A percentile compares a stretch with the other conserved stretches of the same genome.
Conservation (phyloP, 1,139 yeast genomes). For the Geotrichum siamense region DNA sequence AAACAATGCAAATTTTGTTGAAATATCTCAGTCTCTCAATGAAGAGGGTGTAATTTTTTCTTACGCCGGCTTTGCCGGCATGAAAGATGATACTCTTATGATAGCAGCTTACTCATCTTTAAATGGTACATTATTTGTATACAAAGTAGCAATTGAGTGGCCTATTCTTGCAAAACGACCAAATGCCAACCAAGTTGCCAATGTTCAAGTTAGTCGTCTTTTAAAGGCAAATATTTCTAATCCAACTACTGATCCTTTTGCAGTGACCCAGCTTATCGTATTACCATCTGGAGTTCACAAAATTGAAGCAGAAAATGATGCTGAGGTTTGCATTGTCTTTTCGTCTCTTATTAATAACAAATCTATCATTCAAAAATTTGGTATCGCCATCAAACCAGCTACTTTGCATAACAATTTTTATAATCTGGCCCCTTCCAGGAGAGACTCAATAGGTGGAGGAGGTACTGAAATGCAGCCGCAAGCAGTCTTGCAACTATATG, state of each 20-base stretch:
- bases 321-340: slow-evolving; percentile 37
- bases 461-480: slow-evolving; percentile 9
- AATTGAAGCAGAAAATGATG: slow-evolving; percentile 32
- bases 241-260: slow-evolving; percentile 17
- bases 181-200: slow-evolving; percentile 13
- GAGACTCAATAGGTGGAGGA: slow-evolving; percentile 13
- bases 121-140: slow-evolving; percentile 42
- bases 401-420: slow-evolving; percentile 28
- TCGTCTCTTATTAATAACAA: slow-evolving; percentile 20
- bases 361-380: slow-evolving; percentile 24
- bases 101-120: slow-evolving; percentile 44
- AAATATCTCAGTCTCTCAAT: slow-evolving; percentile 26
- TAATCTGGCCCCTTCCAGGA: slow-evolving; percentile 21
- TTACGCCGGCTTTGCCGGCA: slow-evolving; percentile 55
- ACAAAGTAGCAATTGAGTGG: slow-evolving; percentile 52
- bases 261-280: slow-evolving; percentile 29
- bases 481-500: slow-evolving; percentile 9
- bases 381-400: slow-evolving; percentile 31
- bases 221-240: slow-evolving; percentile 14
- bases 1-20: slow-evolving; percentile 28
- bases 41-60: slow-evolving; percentile 25
- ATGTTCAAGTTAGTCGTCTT: slow-evolving; percentile 13
- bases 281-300: slow-evolving; percentile 25
- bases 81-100: slow-evolving; percentile 44
- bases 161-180: slow-evolving; percentile 31